phyloP scores from a whole-genome alignment of 2,329 filamentous ascomycete species.

The Penicillium psychrosexuale region DNA sequence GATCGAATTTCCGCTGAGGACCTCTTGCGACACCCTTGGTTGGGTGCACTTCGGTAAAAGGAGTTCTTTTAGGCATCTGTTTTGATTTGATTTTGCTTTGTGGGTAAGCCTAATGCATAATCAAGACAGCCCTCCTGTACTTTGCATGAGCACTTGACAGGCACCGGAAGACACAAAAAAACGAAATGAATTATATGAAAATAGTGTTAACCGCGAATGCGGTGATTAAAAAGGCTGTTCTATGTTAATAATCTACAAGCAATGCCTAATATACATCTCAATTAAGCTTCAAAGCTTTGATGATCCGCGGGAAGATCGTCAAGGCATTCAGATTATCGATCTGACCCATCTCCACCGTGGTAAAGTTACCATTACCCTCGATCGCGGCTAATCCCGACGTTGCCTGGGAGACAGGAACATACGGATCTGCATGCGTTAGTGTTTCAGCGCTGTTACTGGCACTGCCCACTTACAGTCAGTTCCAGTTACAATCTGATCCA shows the following conservation, averaged over 20 bases:
- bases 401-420: conserved; percentile 14
- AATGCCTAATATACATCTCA: neutral
- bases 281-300: neutral
- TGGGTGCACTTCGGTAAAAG: no score
- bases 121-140: no score
- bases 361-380: conserved; percentile 22
- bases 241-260: neutral
- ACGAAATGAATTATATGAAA: neutral
- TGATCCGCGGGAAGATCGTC: conserved; percentile 20
- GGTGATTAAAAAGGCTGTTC: neutral
- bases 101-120: no score
- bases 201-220: neutral
- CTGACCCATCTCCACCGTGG: conserved; percentile 13
- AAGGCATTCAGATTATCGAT: conserved; percentile 27
- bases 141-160: no score
- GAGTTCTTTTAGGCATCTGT: no score
- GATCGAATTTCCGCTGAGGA: no score
- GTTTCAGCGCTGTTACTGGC: neutral
- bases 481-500: conserved; percentile 21
- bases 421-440: conserved; percentile 18
- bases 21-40: no score
- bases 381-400: conserved; percentile 7
- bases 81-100: no score
- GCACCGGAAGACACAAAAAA: no score
- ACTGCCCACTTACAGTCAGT: conserved; percentile 23